Conservation (phyloP, 169 alveolate species). For the Plasmodium coatneyi region DNA sequence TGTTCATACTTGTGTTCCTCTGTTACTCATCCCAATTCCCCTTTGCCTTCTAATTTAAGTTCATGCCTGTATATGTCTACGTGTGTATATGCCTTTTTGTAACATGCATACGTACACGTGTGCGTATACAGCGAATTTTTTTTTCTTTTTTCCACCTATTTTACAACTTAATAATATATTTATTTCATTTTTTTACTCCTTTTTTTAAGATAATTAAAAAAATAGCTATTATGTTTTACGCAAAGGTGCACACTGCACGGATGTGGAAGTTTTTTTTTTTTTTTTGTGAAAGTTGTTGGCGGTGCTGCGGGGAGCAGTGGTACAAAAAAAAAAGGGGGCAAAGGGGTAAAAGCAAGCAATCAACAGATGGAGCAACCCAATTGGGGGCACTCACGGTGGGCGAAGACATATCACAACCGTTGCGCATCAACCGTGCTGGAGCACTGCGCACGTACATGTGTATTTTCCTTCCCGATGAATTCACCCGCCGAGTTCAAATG, state of each 20-base stretch:
- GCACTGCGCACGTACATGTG: not conserved
- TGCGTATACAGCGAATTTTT: conserved; percentile 16
- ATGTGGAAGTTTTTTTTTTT: not conserved
- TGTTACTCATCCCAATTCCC: not conserved
- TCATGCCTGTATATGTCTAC: not conserved
- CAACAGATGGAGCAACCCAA: not conserved
- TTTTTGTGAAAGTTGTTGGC: not conserved
- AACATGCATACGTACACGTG: conserved; percentile 17
- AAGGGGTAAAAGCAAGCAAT: not conserved
- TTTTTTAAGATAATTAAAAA: not conserved
- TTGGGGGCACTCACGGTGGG: not conserved
- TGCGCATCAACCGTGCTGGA: not conserved
- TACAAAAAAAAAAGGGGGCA: not conserved
- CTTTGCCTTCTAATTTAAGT: not conserved
- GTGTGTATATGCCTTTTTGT: not conserved
- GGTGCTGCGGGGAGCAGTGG: not conserved
- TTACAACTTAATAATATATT: not conserved
- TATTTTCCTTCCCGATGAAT: not conserved
- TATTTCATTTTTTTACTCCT: not conserved
- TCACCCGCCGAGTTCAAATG: not conserved
- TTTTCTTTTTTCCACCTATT: not conserved
- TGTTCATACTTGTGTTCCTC: not conserved
- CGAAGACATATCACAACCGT: not conserved
- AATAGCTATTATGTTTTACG: not conserved
- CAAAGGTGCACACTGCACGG: not conserved